Percentiles rank a stretch among this genome's conserved stretches.
phyloP scores from a whole-genome alignment of 176 grass and related monocot genomes.

The Cocos nucifera region DNA sequence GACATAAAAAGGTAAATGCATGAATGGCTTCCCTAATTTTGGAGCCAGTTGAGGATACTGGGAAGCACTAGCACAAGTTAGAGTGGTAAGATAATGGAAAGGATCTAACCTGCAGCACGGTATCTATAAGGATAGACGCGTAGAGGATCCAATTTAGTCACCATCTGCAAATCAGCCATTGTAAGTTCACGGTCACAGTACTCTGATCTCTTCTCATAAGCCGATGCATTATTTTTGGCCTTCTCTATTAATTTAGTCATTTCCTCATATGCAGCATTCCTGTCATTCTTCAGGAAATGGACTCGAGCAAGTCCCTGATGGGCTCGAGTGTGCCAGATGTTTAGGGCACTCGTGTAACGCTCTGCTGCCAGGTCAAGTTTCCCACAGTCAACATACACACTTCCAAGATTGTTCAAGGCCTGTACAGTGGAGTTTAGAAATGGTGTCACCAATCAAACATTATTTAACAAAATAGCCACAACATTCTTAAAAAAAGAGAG shows the following conservation, averaged over 20 bases:
- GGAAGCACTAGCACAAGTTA: constrained; percentile 1
- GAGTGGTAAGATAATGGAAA: neutral
- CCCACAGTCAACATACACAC: constrained; percentile 90
- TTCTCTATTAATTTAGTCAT: constrained; percentile 99
- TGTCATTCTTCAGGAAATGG: constrained; percentile 74
- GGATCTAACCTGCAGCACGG: constrained; percentile 73
- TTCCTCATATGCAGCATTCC: constrained; percentile 69
- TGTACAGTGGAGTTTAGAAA: constrained; percentile 30
- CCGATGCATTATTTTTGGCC: constrained; percentile 87
- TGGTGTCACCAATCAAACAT: constrained; percentile 12
- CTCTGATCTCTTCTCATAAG: constrained; percentile 96
- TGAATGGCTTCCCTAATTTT: constrained; percentile 15
- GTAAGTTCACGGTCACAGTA: constrained; percentile 87
- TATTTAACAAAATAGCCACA: no score
- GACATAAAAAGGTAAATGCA: neutral
- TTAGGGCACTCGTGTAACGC: constrained; percentile 82
- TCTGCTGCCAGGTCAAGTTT: constrained; percentile 94
- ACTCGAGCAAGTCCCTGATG: constrained; percentile 94
- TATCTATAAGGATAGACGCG: constrained; percentile 97
- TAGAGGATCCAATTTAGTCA: constrained; percentile 86
- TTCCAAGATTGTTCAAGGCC: constrained; percentile 97
- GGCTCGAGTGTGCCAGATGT: constrained; percentile 92
- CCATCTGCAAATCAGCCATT: constrained; percentile 74
- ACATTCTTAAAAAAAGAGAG: no score
- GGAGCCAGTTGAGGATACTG: neutral